phyloP scores from a whole-genome alignment of 106 monocot species.

The Cymbidium sinense region DNA sequence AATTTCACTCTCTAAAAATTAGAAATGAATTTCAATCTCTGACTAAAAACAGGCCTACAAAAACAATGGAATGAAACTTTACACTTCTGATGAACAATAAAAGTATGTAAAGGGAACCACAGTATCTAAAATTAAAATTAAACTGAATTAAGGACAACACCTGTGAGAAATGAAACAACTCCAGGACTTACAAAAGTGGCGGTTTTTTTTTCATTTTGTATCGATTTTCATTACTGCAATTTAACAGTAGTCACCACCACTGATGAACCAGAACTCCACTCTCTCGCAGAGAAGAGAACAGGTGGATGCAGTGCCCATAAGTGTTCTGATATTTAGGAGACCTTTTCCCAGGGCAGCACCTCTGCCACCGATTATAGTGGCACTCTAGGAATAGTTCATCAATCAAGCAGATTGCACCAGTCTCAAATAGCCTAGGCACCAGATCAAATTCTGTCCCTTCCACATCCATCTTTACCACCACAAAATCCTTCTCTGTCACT shows the following conservation, averaged over 20 bases:
- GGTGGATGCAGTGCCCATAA: constrained; percentile 54
- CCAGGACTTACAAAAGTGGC: not conserved
- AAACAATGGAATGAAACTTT: not conserved
- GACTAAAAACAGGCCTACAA: not conserved
- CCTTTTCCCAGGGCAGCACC: constrained; percentile 64
- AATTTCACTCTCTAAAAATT: not conserved
- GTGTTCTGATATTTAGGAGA: constrained; percentile 61
- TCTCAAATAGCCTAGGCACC: constrained; percentile 59
- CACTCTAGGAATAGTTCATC: constrained; percentile 76
- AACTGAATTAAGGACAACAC: not conserved
- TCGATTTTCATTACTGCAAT: not conserved
- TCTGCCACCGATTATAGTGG: constrained; percentile 81
- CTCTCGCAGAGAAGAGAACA: constrained; percentile 38
- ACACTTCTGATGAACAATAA: constrained; percentile 1
- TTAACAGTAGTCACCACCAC: constrained; percentile 23
- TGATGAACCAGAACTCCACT: constrained; percentile 30
- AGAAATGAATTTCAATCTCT: not conserved
- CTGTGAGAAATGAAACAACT: not conserved
- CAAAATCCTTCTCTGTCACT: constrained; percentile 46
- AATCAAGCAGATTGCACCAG: constrained; percentile 60
- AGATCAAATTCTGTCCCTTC: constrained; percentile 76
- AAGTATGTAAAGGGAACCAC: not conserved
- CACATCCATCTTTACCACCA: constrained; percentile 78
- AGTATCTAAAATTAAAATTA: not conserved
- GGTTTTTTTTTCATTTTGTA: not conserved